Evolutionary conservation across 179 eudicot genomes (phyloP).

Genomic region (Spinacia oleracea): DNA sequence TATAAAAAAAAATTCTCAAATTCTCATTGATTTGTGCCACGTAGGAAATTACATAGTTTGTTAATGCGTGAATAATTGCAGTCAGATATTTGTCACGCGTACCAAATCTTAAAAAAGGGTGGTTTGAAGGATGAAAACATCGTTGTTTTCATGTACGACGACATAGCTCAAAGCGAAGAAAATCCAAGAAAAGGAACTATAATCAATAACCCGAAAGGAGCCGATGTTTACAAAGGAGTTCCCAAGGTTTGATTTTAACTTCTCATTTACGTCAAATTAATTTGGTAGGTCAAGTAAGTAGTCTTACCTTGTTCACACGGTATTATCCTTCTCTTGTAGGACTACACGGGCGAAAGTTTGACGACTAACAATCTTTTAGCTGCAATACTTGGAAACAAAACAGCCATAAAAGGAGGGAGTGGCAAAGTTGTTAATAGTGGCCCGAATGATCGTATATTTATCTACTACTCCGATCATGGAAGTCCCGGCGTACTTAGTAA

Average conservation of each 20-base stretch:
- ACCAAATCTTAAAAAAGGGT: constrained; percentile 74
- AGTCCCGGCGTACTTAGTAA: constrained; percentile 75
- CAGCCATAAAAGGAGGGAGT: constrained; percentile 76
- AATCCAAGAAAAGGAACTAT: constrained; percentile 77
- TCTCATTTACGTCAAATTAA: background rate
- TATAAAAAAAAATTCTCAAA: no score
- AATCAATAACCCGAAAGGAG: constrained; percentile 70
- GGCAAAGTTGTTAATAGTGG: constrained; percentile 86
- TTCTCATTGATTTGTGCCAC: no score
- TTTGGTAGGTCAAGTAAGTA: background rate
- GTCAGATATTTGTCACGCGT: constrained; percentile 71
- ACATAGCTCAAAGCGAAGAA: constrained; percentile 61
- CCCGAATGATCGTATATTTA: constrained; percentile 77
- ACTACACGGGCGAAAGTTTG: constrained; percentile 65
- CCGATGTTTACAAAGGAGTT: constrained; percentile 78
- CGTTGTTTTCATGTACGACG: constrained; percentile 84
- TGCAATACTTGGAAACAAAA: constrained; percentile 75
- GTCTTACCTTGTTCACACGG: background rate
- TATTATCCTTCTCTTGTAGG: constrained; percentile 40
- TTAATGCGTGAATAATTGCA: background rate
- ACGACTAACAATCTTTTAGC: constrained; percentile 63
- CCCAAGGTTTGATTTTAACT: constrained; percentile 60
- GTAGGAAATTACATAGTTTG: no score
- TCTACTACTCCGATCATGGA: constrained; percentile 89
- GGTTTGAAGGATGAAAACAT: constrained; percentile 91